Conservation (phyloP, 2,329 filamentous ascomycete species). For the Fusarium setosum region DNA sequence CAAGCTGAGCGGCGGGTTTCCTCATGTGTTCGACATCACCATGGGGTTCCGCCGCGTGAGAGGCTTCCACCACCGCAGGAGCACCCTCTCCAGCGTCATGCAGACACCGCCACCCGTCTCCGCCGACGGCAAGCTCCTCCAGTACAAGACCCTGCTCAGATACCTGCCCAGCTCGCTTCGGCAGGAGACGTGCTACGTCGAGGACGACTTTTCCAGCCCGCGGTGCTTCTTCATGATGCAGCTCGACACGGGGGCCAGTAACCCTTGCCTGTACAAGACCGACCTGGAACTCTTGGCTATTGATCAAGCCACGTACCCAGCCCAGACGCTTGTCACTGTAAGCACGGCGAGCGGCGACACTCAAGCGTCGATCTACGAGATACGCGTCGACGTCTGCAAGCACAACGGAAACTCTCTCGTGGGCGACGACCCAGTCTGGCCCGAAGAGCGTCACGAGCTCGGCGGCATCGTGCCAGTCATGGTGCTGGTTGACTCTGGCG, state of each 20-base stretch:
- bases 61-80: constrained; percentile 33
- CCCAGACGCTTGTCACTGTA: constrained; percentile 31
- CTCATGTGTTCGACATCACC: constrained; percentile 34
- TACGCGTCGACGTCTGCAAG: constrained; percentile 41
- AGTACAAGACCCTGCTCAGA: constrained; percentile 26
- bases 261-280: constrained; percentile 31
- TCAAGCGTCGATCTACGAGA: constrained; percentile 32
- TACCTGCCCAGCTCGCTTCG: background rate
- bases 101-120: background rate
- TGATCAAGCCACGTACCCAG: constrained; percentile 28
- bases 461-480: constrained; percentile 42
- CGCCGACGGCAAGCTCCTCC: constrained; percentile 22
- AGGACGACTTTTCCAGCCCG: constrained; percentile 26
- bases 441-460: constrained; percentile 34
- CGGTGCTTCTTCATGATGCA: constrained; percentile 42
- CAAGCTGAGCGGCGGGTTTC: background rate
- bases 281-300: constrained; percentile 38
- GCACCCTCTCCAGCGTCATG: background rate
- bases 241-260: constrained; percentile 39
- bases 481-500: constrained; percentile 15
- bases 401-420: constrained; percentile 41
- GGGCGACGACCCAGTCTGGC: constrained; percentile 37
- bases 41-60: constrained; percentile 41
- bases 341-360: constrained; percentile 26
- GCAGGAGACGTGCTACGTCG: constrained; percentile 8